These are phyloP conservation scores for Aureoboletus auriporus DNA, from an alignment of 768 basidiomycete genomes.

Conservation along the genomic window DNA sequence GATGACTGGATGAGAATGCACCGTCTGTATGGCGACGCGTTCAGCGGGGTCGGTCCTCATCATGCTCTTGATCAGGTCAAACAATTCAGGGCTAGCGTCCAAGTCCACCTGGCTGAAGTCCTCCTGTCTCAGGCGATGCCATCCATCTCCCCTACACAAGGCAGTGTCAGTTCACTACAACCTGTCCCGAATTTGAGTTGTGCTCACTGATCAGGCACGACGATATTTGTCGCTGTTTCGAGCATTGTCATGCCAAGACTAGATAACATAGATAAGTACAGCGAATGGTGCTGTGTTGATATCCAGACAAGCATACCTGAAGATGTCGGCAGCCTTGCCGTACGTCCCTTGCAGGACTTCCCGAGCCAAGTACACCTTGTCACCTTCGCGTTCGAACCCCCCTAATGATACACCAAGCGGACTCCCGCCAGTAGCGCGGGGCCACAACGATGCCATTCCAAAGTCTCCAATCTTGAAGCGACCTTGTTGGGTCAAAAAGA, in stretches of 20 bases:
- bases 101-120: conserved; percentile 86
- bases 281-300: not conserved
- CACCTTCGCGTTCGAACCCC: conserved; percentile 92
- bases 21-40: conserved; percentile 53
- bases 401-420: conserved; percentile 34
- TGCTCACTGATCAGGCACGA: conserved; percentile 94
- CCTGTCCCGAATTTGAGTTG: conserved; percentile 1
- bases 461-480: conserved; percentile 97
- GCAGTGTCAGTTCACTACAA: conserved; percentile 10
- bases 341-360: conserved; percentile 92
- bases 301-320: conserved; percentile 62
- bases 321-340: conserved; percentile 92
- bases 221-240: conserved; percentile 92
- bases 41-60: conserved; percentile 66
- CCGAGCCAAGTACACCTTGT: conserved; percentile 94
- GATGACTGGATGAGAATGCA: conserved; percentile 63
- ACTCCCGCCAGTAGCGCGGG: conserved; percentile 44
- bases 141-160: conserved; percentile 73
- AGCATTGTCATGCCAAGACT: conserved; percentile 96
- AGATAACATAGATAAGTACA: conserved; percentile 14
- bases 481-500: conserved; percentile 84
- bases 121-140: conserved; percentile 89
- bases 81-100: conserved; percentile 59
- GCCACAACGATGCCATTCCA: conserved; percentile 96
- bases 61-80: conserved; percentile 67